Conservation (phyloP, 2,329 filamentous ascomycete species). For the Coniella vitis region DNA sequence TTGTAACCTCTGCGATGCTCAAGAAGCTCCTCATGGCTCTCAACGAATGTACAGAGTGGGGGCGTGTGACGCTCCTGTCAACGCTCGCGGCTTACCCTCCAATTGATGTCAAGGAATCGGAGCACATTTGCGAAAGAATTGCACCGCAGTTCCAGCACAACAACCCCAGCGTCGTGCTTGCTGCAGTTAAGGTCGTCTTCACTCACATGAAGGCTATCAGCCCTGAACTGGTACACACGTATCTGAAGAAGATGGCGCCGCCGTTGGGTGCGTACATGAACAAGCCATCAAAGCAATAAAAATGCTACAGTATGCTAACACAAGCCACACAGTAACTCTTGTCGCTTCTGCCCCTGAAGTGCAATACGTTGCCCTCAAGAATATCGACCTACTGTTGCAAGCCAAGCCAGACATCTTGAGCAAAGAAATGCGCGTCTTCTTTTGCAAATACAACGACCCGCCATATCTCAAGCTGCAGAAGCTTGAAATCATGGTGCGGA, state of each 20-base stretch:
- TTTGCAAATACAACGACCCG: conserved; percentile 99
- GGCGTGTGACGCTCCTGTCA: conserved; percentile 84
- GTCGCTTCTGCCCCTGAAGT: conserved; percentile 95
- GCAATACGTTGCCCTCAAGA: conserved; percentile 91
- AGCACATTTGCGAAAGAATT: conserved; percentile 96
- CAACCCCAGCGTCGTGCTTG: conserved; percentile 91
- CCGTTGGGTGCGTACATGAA: conserved; percentile 62
- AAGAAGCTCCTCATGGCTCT: conserved; percentile 96
- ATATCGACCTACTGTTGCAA: conserved; percentile 92
- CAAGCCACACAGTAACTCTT: conserved; percentile 63
- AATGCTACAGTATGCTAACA: conserved; percentile 11
- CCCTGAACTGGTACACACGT: conserved; percentile 71
- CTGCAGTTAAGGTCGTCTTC: conserved; percentile 97
- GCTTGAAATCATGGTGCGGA: conserved; percentile 97
- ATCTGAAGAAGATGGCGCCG: conserved; percentile 97
- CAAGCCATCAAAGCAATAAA: background rate
- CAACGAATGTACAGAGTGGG: conserved; percentile 99
- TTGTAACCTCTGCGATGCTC: conserved; percentile 73
- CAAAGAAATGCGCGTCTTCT: conserved; percentile 97
- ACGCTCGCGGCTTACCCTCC: conserved; percentile 85
- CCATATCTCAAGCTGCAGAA: conserved; percentile 97
- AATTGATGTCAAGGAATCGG: conserved; percentile 85
- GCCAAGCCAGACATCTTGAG: conserved; percentile 94
- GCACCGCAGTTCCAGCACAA: conserved; percentile 97
- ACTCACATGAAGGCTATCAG: conserved; percentile 86